A percentile compares a stretch with the other conserved stretches of the same genome.
Evolutionary conservation across 306 rosid genomes (phyloP).

Genomic region (Boehmeria nivea): DNA sequence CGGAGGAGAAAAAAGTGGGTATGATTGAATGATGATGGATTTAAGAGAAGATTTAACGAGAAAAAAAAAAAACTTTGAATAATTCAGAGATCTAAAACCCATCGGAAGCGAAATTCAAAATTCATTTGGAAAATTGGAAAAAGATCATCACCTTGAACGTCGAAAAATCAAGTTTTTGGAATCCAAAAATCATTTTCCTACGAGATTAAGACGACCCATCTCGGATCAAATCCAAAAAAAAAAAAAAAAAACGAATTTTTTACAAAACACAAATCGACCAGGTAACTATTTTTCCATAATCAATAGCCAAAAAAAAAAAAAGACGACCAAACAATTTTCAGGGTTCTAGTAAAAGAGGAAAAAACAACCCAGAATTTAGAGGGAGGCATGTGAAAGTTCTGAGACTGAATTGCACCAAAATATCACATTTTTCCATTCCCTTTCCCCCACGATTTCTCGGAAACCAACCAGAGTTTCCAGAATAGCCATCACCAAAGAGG

Average conservation of each 20-base stretch:
- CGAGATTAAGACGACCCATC: slow-evolving; percentile 9
- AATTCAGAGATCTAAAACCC: slow-evolving; percentile 35
- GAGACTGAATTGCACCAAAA: slow-evolving; percentile 4
- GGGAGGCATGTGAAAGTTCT: not conserved
- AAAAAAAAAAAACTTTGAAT: too few species aligned
- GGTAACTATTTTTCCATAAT: not conserved
- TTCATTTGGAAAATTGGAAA: not conserved
- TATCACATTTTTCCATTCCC: slow-evolving; percentile 6
- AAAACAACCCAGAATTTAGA: slow-evolving; percentile 9
- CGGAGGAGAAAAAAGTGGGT: slow-evolving; percentile 7
- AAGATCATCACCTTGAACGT: slow-evolving; percentile 11
- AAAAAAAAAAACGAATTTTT: slow-evolving; percentile 20
- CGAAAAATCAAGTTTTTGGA: not conserved
- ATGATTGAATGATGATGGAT: slow-evolving; percentile 9
- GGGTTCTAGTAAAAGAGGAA: too few species aligned
- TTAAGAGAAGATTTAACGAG: slow-evolving; percentile 1
- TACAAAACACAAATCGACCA: slow-evolving; percentile 8
- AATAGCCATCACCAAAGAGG: slow-evolving; percentile 27
- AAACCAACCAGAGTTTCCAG: slow-evolving; percentile 17
- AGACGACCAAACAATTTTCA: slow-evolving; percentile 6
- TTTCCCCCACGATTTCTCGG: slow-evolving; percentile 12
- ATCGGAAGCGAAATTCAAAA: slow-evolving; percentile 20
- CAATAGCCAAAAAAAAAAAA: slow-evolving; percentile 4
- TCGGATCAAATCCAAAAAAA: slow-evolving; percentile 40
- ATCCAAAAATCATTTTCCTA: not conserved